phyloP scores from a whole-genome alignment of 805 yeast genomes.

The baker's yeast (Saccharomyces cerevisiae) region DNA sequence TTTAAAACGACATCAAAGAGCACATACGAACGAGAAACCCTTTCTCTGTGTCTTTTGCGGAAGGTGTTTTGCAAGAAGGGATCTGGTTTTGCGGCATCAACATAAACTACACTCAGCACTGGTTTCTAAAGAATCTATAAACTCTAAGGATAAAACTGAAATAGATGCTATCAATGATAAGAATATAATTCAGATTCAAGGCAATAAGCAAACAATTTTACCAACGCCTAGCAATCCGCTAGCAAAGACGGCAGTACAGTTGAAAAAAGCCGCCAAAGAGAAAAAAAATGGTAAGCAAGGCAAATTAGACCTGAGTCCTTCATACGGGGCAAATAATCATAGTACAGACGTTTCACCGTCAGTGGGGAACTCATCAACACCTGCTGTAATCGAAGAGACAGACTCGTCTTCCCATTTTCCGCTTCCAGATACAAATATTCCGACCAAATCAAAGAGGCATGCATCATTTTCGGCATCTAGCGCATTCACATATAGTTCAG shows the following conservation, averaged over 20 bases:
- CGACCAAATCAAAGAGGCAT: constrained; percentile 31
- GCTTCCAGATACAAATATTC: background rate
- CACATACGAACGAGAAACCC: constrained; percentile 94
- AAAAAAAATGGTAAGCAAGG: background rate
- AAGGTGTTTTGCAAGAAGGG: constrained; percentile 86
- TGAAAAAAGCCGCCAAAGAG: constrained; percentile 22
- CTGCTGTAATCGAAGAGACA: background rate
- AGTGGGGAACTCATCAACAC: background rate
- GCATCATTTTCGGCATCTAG: constrained; percentile 39
- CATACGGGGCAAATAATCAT: background rate
- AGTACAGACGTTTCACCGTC: background rate
- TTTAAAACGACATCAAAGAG: constrained; percentile 84
- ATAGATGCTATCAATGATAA: constrained; percentile 16
- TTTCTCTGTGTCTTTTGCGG: constrained; percentile 96
- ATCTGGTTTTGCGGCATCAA: constrained; percentile 81
- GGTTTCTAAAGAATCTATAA: constrained; percentile 12
- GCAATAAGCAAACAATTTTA: constrained; percentile 33
- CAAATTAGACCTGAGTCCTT: background rate
- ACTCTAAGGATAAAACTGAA: background rate
- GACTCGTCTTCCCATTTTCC: background rate
- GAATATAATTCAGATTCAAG: constrained; percentile 33
- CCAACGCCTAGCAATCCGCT: constrained; percentile 30
- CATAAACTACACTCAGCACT: constrained; percentile 72
- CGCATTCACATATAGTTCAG: constrained; percentile 29
- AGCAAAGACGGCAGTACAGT: constrained; percentile 26